Base-by-base conservation (phyloP, 2,329 filamentous ascomycete genomes). In the Fusarium sp. region DNA sequence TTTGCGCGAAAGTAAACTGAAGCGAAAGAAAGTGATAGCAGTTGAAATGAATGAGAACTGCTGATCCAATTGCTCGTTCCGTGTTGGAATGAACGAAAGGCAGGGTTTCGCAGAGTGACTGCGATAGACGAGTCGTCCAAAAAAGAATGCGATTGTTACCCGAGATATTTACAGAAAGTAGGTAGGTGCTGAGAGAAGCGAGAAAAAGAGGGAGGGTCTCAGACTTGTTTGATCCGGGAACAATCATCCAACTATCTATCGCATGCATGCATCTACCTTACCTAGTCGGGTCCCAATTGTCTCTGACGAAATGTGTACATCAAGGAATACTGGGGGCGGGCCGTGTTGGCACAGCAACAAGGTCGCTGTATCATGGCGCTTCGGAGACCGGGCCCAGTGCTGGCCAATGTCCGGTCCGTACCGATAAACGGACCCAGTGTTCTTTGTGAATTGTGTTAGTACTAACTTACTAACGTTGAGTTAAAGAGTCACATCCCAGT, bases 341-440 rank as follows among this genome's bases (percentile, higher is more conserved):
- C 30, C 62, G 62, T 52, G 74, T 77, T 70, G 65, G 57, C 73
- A 74, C 62, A 59, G 74, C 73, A 77, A 77, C 73, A 23, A 12
- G 33, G 47, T n/a, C 26, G 11, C 16, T 15, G 13, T 28, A 36
- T 37, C 74, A 73, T 57, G 67, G 45, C 23, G 55, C 23, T 46
- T 46, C 23, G 23, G 34, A 28, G 34, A 8, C 37, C n/a, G n/a
- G 26, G 34, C 33, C 31, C 34, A 15, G 16, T 16, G 26, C 23
- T 26, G 23, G 34, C 47, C 47, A 51, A 51, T 51, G 23, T 13
- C 26, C 26, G 16, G 8, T 49, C 46, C 26, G 31, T 26, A n/a
- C 23, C 31, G 18, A 26, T 40, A 15, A 13, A 18, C 16, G 5
- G n/a, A 20, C 37, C 47, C 47, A 38, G 16, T 51, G 4, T 28